These are phyloP conservation scores for Helicocarpus griseus DNA, from an alignment of 2,329 filamentous ascomycete genomes.

Conservation along the genomic window DNA sequence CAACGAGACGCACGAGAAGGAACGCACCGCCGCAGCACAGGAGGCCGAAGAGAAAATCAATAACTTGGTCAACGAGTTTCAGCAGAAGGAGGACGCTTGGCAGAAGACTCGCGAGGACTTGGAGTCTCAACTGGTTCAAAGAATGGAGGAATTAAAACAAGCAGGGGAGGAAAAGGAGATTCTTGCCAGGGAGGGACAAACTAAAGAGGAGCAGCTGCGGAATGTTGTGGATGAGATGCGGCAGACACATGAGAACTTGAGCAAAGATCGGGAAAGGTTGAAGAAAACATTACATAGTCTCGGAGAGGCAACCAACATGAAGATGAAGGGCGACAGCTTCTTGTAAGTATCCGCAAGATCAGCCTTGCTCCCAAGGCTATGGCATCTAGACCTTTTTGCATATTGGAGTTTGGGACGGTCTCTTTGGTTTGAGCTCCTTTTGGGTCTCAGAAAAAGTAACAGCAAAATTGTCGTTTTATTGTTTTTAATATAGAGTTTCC, in stretches of 20 bases:
- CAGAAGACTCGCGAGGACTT: conserved; percentile 22
- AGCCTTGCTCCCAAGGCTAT: conserved; percentile 1
- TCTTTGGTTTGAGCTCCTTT: conserved; percentile 9
- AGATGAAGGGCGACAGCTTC: conserved; percentile 39
- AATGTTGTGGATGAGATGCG: conserved; percentile 34
- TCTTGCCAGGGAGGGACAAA: conserved; percentile 28
- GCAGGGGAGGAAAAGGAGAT: conserved; percentile 25
- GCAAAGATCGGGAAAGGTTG: conserved; percentile 42
- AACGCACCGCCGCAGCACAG: conserved; percentile 12
- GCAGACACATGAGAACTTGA: conserved; percentile 40
- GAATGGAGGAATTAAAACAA: conserved; percentile 35
- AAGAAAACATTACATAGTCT: conserved; percentile 42
- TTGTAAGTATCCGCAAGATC: conserved; percentile 34
- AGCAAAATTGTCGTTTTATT: conserved; percentile 3
- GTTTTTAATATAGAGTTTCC: neutral
- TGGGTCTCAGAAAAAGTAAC: neutral
- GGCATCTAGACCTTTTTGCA: conserved; percentile 9
- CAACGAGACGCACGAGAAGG: conserved; percentile 11
- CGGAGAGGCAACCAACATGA: conserved; percentile 43
- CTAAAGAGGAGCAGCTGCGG: conserved; percentile 38
- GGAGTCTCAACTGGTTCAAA: conserved; percentile 29
- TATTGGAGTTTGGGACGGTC: conserved; percentile 10
- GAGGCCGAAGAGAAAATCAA: conserved; percentile 20
- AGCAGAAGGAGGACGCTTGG: conserved; percentile 26
- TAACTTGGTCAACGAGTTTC: conserved; percentile 18